These are phyloP conservation scores for Mycogone perniciosa DNA, from an alignment of 2,329 filamentous ascomycete species.

Conservation along the genomic window DNA sequence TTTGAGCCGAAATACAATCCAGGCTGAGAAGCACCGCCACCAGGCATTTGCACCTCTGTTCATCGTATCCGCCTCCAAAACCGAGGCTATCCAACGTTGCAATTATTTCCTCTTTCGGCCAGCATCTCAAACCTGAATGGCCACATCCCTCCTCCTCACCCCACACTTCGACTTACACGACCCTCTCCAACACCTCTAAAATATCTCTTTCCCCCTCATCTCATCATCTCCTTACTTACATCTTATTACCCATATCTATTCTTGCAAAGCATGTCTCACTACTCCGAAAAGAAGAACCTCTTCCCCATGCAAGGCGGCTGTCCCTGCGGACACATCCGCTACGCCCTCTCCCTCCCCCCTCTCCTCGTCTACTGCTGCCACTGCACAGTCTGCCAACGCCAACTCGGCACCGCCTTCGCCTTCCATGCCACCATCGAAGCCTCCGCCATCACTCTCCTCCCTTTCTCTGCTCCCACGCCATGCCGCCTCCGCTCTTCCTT, in stretches of 20 bases:
- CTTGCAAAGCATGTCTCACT: constrained; percentile 16
- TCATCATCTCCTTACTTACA: background rate
- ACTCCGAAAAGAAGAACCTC: constrained; percentile 20
- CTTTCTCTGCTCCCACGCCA: constrained; percentile 19
- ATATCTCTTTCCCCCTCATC: background rate
- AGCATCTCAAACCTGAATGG: constrained; percentile 7
- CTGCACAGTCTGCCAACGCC: constrained; percentile 41
- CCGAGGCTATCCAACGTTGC: too few relatives aligned
- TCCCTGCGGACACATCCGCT: constrained; percentile 63
- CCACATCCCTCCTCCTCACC: background rate
- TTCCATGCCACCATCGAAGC: constrained; percentile 39
- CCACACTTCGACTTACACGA: background rate
- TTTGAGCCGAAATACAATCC: too few relatives aligned
- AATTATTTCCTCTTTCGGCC: constrained; percentile 4
- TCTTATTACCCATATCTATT: background rate
- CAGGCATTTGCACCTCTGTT: too few relatives aligned
- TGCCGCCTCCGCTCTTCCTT: constrained; percentile 16
- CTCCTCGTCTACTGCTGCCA: constrained; percentile 41
- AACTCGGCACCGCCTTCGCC: constrained; percentile 34
- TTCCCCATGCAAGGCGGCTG: constrained; percentile 45
- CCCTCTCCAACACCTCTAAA: background rate
- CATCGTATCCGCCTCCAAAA: too few relatives aligned
- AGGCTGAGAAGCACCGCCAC: too few relatives aligned
- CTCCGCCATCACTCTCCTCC: constrained; percentile 26
- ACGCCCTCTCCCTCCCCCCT: constrained; percentile 53